phyloP scores from a whole-genome alignment of 768 basidiomycete species.

The Leccinum broughii region DNA sequence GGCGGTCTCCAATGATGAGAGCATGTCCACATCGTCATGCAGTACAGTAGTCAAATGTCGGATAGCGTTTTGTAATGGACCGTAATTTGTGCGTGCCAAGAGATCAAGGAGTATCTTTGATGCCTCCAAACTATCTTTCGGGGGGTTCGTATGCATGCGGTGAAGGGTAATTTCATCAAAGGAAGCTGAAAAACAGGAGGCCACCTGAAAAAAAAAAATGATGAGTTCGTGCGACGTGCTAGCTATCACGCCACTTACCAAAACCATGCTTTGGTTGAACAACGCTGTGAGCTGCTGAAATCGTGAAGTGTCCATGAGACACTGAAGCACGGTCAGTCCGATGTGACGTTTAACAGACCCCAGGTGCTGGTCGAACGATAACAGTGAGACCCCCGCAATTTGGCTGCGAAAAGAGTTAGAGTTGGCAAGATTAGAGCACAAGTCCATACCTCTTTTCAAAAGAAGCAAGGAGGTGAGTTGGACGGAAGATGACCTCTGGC shows the following conservation, averaged over 20 bases:
- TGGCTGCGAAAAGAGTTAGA: slow-evolving; percentile 37
- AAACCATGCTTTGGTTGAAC: slow-evolving; percentile 40
- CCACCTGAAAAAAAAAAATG: slow-evolving; percentile 34
- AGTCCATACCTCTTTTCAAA: slow-evolving; percentile 42
- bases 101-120: slow-evolving; percentile 31
- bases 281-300: slow-evolving; percentile 43
- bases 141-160: slow-evolving; percentile 9
- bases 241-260: slow-evolving; percentile 36
- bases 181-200: slow-evolving; percentile 44
- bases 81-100: slow-evolving; percentile 35
- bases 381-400: slow-evolving; percentile 40
- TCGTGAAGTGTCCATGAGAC: slow-evolving; percentile 39
- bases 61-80: slow-evolving; percentile 37
- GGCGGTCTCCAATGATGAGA: slow-evolving; percentile 21
- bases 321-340: slow-evolving; percentile 40
- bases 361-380: slow-evolving; percentile 41
- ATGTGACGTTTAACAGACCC: slow-evolving; percentile 39
- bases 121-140: slow-evolving; percentile 17
- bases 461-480: slow-evolving; percentile 40
- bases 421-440: background rate
- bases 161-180: slow-evolving; percentile 32
- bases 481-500: slow-evolving; percentile 46
- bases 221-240: slow-evolving; percentile 7
- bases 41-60: slow-evolving; percentile 32
- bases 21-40: slow-evolving; percentile 16